Percentiles rank a stretch among this genome's conserved stretches.
These are phyloP conservation scores for Diaporthe nobilis DNA, from an alignment of 2,329 filamentous ascomycete genomes.

Conservation along the genomic window DNA sequence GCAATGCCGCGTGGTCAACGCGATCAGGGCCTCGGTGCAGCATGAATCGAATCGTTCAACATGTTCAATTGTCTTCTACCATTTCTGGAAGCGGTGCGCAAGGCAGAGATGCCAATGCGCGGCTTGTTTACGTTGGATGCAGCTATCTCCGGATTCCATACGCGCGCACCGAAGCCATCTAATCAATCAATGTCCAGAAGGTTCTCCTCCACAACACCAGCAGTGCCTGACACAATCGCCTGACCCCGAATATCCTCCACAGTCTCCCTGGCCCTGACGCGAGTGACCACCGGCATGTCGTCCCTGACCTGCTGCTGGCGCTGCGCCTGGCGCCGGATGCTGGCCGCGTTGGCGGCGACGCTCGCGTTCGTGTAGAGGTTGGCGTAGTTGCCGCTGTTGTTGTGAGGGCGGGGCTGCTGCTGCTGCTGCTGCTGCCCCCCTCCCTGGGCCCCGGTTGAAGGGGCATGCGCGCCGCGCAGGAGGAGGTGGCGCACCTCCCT, in stretches of 20 bases:
- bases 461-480: not conserved
- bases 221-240: not conserved
- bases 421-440: not conserved
- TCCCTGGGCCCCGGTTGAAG: not conserved
- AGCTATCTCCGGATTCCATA: not conserved
- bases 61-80: not conserved
- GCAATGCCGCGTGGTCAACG: constrained; percentile 13
- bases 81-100: not conserved
- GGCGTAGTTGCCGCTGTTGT: not conserved
- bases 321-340: constrained; percentile 15
- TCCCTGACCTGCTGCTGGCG: constrained; percentile 21
- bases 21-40: not conserved
- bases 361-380: constrained; percentile 34
- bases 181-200: constrained; percentile 32
- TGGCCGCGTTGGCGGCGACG: constrained; percentile 30
- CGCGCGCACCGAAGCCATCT: not conserved
- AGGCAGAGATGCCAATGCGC: not conserved
- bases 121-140: not conserved
- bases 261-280: not conserved
- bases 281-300: not conserved
- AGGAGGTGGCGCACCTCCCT: constrained; percentile 32
- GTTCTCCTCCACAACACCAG: not conserved
- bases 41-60: not conserved
- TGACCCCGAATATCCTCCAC: not conserved
- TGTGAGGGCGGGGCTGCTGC: not conserved